phyloP scores from a whole-genome alignment of 352 stramenopile genomes.

The Pythium vanterpoolii region DNA sequence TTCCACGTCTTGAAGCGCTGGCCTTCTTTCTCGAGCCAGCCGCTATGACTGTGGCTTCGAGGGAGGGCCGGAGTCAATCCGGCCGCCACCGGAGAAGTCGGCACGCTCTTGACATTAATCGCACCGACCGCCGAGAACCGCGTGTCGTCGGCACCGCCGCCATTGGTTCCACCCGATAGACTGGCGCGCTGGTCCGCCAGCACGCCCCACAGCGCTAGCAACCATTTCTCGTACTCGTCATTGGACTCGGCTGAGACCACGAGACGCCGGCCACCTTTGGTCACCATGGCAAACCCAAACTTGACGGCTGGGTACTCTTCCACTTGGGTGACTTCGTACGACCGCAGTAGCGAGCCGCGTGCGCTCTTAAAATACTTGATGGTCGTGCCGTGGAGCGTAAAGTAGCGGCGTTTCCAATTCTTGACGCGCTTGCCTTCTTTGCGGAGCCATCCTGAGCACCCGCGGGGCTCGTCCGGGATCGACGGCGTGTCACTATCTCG shows the following conservation, averaged over 20 bases:
- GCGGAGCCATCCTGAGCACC: constrained; percentile 62
- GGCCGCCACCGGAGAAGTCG: constrained; percentile 3
- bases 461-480: constrained; percentile 21
- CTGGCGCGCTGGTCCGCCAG: constrained; percentile 20
- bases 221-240: constrained; percentile 64
- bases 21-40: constrained; percentile 78
- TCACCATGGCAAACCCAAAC: constrained; percentile 46
- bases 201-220: constrained; percentile 35
- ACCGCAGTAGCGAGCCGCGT: constrained; percentile 47
- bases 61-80: not conserved
- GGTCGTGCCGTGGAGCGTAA: constrained; percentile 62
- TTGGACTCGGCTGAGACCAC: constrained; percentile 59
- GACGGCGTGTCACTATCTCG: constrained; percentile 28
- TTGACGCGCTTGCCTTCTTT: constrained; percentile 66
- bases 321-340: constrained; percentile 39
- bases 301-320: constrained; percentile 29
- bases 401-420: constrained; percentile 75
- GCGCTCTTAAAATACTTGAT: constrained; percentile 79
- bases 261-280: constrained; percentile 41
- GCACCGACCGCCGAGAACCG: constrained; percentile 12
- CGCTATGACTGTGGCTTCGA: constrained; percentile 28
- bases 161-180: not conserved
- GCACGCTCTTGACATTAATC: constrained; percentile 16
- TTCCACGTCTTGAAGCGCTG: constrained; percentile 80
- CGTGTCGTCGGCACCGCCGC: not conserved